These are phyloP conservation scores for Monascus ruber DNA, from an alignment of 2,329 filamentous ascomycete genomes.

Conservation along the genomic window DNA sequence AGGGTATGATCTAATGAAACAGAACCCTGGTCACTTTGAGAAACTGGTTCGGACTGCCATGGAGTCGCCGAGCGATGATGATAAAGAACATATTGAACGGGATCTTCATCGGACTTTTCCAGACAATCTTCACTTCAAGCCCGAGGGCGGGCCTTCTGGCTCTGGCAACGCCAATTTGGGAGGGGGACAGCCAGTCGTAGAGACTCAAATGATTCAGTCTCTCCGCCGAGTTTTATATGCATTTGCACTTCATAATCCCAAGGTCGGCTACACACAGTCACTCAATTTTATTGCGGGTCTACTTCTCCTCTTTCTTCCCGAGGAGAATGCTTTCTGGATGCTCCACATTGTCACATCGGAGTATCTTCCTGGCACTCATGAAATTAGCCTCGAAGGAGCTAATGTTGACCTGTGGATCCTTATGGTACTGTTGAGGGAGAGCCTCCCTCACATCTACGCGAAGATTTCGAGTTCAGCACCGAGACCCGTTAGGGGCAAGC, in stretches of 20 bases:
- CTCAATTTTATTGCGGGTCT: conserved; percentile 90
- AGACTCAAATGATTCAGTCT: conserved; percentile 68
- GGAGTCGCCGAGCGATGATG: conserved; percentile 53
- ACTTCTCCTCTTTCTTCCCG: conserved; percentile 77
- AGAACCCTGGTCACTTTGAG: conserved; percentile 66
- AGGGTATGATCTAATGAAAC: conserved; percentile 65
- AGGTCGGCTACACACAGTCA: conserved; percentile 90
- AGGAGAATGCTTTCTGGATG: conserved; percentile 87
- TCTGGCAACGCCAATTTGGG: conserved; percentile 26
- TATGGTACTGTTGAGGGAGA: conserved; percentile 75
- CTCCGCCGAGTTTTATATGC: conserved; percentile 78
- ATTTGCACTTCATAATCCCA: conserved; percentile 81
- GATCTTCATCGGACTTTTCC: conserved; percentile 91
- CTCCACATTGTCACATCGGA: conserved; percentile 82
- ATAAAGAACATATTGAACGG: conserved; percentile 83
- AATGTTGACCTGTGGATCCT: conserved; percentile 91
- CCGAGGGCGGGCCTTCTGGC: conserved; percentile 30
- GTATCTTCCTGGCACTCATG: conserved; percentile 84
- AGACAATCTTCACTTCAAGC: conserved; percentile 85
- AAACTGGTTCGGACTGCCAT: conserved; percentile 57
- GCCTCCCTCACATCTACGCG: conserved; percentile 71
- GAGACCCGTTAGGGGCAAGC: conserved; percentile 25
- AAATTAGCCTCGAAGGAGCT: conserved; percentile 77
- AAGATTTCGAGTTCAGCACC: conserved; percentile 67
- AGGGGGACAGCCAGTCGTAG: conserved; percentile 34